Conservation (phyloP, 2,329 filamentous ascomycete species). For the Torrubiellomyces zombiae region DNA sequence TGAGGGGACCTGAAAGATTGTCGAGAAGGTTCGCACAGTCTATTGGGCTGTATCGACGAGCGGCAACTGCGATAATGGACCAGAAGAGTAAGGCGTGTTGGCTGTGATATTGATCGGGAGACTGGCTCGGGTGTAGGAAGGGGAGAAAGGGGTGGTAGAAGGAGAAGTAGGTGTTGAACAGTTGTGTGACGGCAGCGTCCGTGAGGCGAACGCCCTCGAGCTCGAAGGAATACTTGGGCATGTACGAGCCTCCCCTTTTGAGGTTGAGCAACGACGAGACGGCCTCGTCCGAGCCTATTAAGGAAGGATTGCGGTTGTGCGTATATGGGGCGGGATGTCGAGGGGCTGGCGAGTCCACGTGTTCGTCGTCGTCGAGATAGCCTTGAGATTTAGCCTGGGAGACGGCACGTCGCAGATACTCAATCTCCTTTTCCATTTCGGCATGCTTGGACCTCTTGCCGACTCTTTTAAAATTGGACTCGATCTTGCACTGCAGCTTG, state of each 20-base stretch:
- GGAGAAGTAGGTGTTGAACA: constrained; percentile 61
- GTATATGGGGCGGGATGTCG: constrained; percentile 33
- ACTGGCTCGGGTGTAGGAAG: constrained; percentile 49
- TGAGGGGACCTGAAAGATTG: constrained; percentile 50
- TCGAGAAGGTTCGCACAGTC: constrained; percentile 46
- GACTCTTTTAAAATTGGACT: constrained; percentile 73
- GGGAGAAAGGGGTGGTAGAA: constrained; percentile 66
- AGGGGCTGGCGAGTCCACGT: constrained; percentile 41
- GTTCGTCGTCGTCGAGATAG: constrained; percentile 34
- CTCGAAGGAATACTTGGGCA: constrained; percentile 42
- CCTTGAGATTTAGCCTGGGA: constrained; percentile 43
- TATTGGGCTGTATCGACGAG: constrained; percentile 45
- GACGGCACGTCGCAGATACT: constrained; percentile 45
- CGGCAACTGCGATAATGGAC: constrained; percentile 61
- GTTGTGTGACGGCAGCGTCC: constrained; percentile 42
- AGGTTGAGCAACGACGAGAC: constrained; percentile 50
- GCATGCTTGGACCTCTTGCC: constrained; percentile 71
- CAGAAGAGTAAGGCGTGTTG: constrained; percentile 75
- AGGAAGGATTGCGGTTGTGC: constrained; percentile 43
- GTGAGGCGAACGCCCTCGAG: constrained; percentile 48
- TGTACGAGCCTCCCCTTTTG: constrained; percentile 46
- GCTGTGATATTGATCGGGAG: constrained; percentile 58
- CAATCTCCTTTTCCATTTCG: constrained; percentile 75
- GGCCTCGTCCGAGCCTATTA: constrained; percentile 53
- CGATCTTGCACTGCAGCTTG: constrained; percentile 70